Base-by-base conservation (phyloP, 805 yeast genomes). In the Nakazawaea wyomingensis region DNA sequence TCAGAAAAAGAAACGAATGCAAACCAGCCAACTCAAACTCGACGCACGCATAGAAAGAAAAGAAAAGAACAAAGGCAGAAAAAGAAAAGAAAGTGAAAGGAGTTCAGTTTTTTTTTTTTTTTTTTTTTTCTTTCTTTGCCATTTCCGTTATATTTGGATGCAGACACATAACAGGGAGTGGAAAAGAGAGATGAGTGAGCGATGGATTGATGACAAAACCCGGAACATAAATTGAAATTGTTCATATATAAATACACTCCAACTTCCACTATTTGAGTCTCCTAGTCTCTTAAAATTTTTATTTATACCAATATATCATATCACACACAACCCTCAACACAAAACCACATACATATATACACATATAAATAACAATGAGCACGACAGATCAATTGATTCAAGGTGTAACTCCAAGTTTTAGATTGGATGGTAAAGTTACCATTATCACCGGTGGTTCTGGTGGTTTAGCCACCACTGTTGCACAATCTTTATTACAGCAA, bases 361-460 rank as follows among this genome's bases (percentile, higher is more conserved):
- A 4, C 10, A 3, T 34, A 34, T 20, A 34, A 19, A 21, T 16
- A 34, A 19, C 9, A 28, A 11, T 14, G 9, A 19, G n/a, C 27
- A 33, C 14, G 26, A 30, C 37, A 11, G 42, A 34, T 13, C 39
- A 34, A 39, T 21, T 39, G 28, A 29, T 54, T 53, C 63, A 65
- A 27, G 72, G 71, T 64, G 64, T 73, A 35, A 72, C 82, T 22
- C 89, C 88, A 48, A 67, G 60, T 44, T 82, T 80, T 61, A 74
- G 85, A 65, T 68, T 81, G 48, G 87, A 80, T 55, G 84, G 83
- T 46, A 77, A 80, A 56, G 68, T 82, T 43, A 87, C 88, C 33
- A 70, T 85, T 35, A 66, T 85, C 49, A 85, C 93, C 29, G 93
- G 93, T 37, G 93, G 90, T 7, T 81, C 88, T 28, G 93, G 93